These are phyloP conservation scores for Bidens hawaiensis DNA, from an alignment of 140 eudicot species.

Conservation along the genomic window DNA sequence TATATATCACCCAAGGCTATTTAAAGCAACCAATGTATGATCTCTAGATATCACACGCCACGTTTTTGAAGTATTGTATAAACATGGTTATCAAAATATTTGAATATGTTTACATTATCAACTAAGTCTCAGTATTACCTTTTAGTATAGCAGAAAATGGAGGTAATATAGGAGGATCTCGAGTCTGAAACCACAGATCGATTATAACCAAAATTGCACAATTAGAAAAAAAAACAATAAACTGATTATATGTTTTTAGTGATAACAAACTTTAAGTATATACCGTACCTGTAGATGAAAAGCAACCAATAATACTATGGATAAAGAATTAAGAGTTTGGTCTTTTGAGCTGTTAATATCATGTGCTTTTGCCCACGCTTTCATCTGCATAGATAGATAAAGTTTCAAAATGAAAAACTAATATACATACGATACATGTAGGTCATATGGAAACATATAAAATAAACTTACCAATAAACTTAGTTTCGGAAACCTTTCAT, in stretches of 20 bases:
- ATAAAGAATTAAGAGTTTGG: conserved; percentile 76
- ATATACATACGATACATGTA: too few species aligned
- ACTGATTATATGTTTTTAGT: neutral
- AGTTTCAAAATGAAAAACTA: neutral
- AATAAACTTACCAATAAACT: conserved; percentile 66
- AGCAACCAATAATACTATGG: conserved; percentile 73
- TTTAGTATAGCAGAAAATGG: conserved; percentile 64
- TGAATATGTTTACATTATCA: neutral
- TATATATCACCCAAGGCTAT: neutral
- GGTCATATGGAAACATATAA: neutral
- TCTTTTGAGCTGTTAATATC: conserved; percentile 76
- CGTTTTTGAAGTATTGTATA: neutral
- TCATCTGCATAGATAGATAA: conserved; percentile 39
- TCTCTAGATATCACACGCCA: neutral
- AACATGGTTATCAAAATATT: neutral
- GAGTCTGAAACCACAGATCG: conserved; percentile 48
- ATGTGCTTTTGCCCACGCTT: conserved; percentile 87
- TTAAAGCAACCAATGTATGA: neutral
- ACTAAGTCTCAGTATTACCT: conserved; percentile 38
- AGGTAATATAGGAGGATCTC: conserved; percentile 75
- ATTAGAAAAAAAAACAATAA: neutral
- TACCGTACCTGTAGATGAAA: conserved; percentile 77
- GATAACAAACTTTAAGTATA: neutral
- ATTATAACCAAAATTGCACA: conserved; percentile 1
- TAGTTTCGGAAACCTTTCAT: conserved; percentile 80